Percentiles rank a stretch among this genome's conserved stretches.
Conservation (phyloP, 768 basidiomycete genomes). For the Macrolepiota albuminosa region DNA sequence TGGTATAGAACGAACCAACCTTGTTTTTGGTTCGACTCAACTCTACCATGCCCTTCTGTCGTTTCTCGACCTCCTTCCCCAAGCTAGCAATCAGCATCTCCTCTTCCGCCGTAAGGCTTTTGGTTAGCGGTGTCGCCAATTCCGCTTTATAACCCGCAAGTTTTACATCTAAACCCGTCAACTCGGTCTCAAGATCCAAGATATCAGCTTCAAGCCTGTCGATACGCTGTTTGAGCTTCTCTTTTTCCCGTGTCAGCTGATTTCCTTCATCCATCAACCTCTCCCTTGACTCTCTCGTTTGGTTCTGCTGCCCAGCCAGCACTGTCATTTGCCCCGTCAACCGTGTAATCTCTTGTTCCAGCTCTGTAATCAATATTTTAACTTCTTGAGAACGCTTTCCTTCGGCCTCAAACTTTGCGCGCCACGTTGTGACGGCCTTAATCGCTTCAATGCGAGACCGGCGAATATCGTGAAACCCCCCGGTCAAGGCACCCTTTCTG, state of each 20-base stretch:
- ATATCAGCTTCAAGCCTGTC: slow-evolving; percentile 60
- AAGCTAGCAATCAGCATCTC: slow-evolving; percentile 59
- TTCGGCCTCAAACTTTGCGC: slow-evolving; percentile 63
- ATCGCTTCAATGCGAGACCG: slow-evolving; percentile 88
- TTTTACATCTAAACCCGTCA: slow-evolving; percentile 57
- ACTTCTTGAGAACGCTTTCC: slow-evolving; percentile 65
- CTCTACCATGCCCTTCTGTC: slow-evolving; percentile 67
- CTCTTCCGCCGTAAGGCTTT: slow-evolving; percentile 72
- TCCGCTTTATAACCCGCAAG: slow-evolving; percentile 64
- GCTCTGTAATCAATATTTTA: slow-evolving; percentile 56
- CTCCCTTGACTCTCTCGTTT: slow-evolving; percentile 65
- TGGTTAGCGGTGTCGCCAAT: slow-evolving; percentile 67
- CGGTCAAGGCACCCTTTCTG: slow-evolving; percentile 91
- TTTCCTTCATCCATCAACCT: slow-evolving; percentile 58
- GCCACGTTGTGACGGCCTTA: slow-evolving; percentile 72
- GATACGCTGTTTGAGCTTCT: slow-evolving; percentile 58
- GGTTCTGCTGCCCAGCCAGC: slow-evolving; percentile 61
- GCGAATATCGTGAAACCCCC: slow-evolving; percentile 92
- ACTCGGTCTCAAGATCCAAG: slow-evolving; percentile 70
- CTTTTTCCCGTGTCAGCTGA: slow-evolving; percentile 61
- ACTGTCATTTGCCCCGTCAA: slow-evolving; percentile 71
- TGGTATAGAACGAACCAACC: slow-evolving; percentile 37
- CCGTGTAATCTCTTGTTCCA: slow-evolving; percentile 87
- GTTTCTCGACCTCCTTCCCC: slow-evolving; percentile 69
- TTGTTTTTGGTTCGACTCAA: slow-evolving; percentile 64